Evolutionary conservation across 202 grass and related monocot genomes (phyloP).

Genomic region (Musa balbisiana): DNA sequence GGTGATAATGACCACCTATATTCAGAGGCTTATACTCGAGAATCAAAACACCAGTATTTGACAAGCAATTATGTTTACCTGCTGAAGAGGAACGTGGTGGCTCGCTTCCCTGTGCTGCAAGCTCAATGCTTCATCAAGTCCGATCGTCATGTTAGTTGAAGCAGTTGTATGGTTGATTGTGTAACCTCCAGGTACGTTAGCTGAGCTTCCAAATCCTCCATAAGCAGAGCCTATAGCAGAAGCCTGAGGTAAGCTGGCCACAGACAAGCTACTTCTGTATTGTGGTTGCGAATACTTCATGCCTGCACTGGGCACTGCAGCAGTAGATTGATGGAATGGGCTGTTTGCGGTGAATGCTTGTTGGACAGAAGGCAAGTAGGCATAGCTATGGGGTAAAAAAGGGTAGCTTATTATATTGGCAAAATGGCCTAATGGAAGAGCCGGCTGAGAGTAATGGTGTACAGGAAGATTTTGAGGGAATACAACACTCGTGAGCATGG

Average conservation of each 20-base stretch:
- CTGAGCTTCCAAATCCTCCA: conserved; percentile 75
- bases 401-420: conserved; percentile 84
- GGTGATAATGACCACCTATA: conserved; percentile 17
- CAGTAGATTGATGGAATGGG: conserved; percentile 68
- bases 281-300: conserved; percentile 81
- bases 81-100: conserved; percentile 69
- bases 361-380: conserved; percentile 86
- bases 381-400: conserved; percentile 70
- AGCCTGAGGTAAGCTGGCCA: conserved; percentile 52
- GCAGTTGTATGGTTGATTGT: conserved; percentile 51
- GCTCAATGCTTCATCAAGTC: conserved; percentile 74
- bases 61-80: conserved; percentile 32
- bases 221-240: conserved; percentile 58
- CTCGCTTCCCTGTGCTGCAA: conserved; percentile 75
- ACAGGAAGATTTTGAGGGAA: conserved; percentile 70
- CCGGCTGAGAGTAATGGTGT: conserved; percentile 73
- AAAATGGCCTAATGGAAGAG: conserved; percentile 63
- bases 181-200: conserved; percentile 56
- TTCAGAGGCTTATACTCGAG: neutral
- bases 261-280: conserved; percentile 69
- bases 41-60: neutral
- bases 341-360: conserved; percentile 76
- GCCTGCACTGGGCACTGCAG: conserved; percentile 53
- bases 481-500: conserved; percentile 37
- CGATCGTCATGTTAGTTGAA: conserved; percentile 41